These are phyloP conservation scores for Aspergillus sergii DNA, from an alignment of 2,329 filamentous ascomycete species.

Conservation along the genomic window DNA sequence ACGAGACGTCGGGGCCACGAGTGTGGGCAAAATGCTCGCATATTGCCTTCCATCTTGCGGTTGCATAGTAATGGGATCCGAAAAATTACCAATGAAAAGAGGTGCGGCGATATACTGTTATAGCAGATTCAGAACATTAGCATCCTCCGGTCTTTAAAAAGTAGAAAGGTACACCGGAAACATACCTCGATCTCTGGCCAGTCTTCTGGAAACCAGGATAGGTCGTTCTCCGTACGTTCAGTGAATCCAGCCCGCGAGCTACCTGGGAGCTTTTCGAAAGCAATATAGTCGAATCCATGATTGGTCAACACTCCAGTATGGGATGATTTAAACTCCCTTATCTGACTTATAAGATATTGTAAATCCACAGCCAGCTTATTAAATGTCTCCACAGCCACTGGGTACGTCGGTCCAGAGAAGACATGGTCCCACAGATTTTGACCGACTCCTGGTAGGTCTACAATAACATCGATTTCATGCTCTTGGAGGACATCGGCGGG, in stretches of 20 bases:
- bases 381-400: slow-evolving; percentile 29
- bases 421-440: slow-evolving; percentile 42
- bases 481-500: slow-evolving; percentile 32
- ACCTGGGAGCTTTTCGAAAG: slow-evolving; percentile 37
- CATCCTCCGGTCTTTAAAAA: neutral
- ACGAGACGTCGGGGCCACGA: slow-evolving; percentile 45
- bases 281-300: slow-evolving; percentile 31
- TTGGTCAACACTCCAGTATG: slow-evolving; percentile 31
- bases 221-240: slow-evolving; percentile 18
- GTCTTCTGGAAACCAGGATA: slow-evolving; percentile 35
- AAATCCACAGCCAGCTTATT: slow-evolving; percentile 21
- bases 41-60: slow-evolving; percentile 29
- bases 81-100: slow-evolving; percentile 33
- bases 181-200: slow-evolving; percentile 44
- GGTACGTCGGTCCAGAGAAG: slow-evolving; percentile 33
- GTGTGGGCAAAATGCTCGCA: slow-evolving; percentile 26
- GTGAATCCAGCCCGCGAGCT: slow-evolving; percentile 23
- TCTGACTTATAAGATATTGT: slow-evolving; percentile 18
- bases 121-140: neutral
- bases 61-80: slow-evolving; percentile 25
- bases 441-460: slow-evolving; percentile 37
- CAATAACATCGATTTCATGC: slow-evolving; percentile 30
- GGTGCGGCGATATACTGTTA: slow-evolving; percentile 30
- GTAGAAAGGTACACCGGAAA: neutral
- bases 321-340: slow-evolving; percentile 19